Evolutionary conservation across 495 filamentous ascomycete genomes (phyloP).

Genomic region (Staphylotrichum longicolle): DNA sequence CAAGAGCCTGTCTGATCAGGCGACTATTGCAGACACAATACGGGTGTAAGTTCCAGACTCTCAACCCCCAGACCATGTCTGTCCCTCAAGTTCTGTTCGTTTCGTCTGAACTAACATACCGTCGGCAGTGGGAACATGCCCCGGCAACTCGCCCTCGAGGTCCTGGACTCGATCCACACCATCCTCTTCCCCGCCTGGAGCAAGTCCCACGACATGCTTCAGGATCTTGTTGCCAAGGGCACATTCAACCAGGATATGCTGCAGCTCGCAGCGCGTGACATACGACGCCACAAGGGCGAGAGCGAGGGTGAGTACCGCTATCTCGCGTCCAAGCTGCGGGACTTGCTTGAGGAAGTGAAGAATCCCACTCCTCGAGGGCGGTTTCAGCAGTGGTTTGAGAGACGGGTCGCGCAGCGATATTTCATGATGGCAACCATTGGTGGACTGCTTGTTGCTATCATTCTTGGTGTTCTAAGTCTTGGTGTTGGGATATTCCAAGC

Average conservation of each 20-base stretch:
- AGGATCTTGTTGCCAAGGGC: background rate
- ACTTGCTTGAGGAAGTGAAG: constrained; percentile 1
- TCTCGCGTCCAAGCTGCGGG: background rate
- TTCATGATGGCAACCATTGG: background rate
- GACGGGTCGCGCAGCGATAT: background rate
- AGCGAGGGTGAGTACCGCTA: background rate
- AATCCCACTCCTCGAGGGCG: background rate
- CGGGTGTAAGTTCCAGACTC: background rate
- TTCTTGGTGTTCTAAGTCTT: background rate
- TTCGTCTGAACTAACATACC: background rate
- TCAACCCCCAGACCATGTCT: no score
- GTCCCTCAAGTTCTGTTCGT: no score
- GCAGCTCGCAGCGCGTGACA: background rate
- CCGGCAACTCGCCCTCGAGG: background rate
- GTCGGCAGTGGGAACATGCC: background rate
- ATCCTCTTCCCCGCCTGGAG: background rate
- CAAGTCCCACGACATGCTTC: background rate
- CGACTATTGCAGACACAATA: background rate
- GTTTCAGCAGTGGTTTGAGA: background rate
- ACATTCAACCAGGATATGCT: background rate
- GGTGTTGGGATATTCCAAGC: background rate
- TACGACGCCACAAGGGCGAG: background rate
- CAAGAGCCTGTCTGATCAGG: background rate
- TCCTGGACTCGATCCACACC: background rate
- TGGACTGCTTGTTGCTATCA: background rate